These are phyloP conservation scores for Septoria petroselini DNA, from an alignment of 2,329 filamentous ascomycete genomes.

Conservation along the genomic window DNA sequence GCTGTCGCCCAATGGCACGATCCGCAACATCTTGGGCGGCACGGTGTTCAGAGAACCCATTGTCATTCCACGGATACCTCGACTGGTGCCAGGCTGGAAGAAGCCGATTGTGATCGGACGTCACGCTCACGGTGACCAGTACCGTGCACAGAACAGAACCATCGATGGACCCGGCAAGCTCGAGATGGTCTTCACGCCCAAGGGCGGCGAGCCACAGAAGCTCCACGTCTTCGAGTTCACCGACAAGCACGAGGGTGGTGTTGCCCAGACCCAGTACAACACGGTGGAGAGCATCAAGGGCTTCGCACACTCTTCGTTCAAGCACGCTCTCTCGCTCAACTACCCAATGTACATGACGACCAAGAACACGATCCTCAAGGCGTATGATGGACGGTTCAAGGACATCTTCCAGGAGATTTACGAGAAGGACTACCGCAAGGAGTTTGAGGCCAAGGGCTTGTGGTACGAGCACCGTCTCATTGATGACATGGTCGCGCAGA, in stretches of 20 bases:
- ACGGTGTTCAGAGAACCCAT: constrained; percentile 99
- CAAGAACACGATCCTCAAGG: constrained; percentile 99
- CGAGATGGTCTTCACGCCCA: constrained; percentile 90
- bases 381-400: constrained; percentile 98
- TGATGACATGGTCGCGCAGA: constrained; percentile 99
- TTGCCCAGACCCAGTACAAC: constrained; percentile 97
- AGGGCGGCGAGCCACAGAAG: constrained; percentile 73
- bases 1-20: constrained; percentile 93
- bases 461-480: constrained; percentile 99
- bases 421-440: constrained; percentile 77
- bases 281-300: constrained; percentile 91
- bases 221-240: constrained; percentile 91
- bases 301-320: constrained; percentile 95
- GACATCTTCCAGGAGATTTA: constrained; percentile 99
- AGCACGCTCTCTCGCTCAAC: constrained; percentile 82
- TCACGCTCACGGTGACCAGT: constrained; percentile 98
- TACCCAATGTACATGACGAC: constrained; percentile 99
- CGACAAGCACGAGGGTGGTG: constrained; percentile 66
- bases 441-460: constrained; percentile 87
- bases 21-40: constrained; percentile 71
- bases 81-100: constrained; percentile 95
- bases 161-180: constrained; percentile 80
- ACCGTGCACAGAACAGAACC: constrained; percentile 90
- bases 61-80: constrained; percentile 87
- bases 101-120: constrained; percentile 98